Evolutionary conservation across 2,329 filamentous ascomycete genomes (phyloP), one percentile per base, ranked within the genome.

Genomic region (Penicillium frequentans): DNA sequence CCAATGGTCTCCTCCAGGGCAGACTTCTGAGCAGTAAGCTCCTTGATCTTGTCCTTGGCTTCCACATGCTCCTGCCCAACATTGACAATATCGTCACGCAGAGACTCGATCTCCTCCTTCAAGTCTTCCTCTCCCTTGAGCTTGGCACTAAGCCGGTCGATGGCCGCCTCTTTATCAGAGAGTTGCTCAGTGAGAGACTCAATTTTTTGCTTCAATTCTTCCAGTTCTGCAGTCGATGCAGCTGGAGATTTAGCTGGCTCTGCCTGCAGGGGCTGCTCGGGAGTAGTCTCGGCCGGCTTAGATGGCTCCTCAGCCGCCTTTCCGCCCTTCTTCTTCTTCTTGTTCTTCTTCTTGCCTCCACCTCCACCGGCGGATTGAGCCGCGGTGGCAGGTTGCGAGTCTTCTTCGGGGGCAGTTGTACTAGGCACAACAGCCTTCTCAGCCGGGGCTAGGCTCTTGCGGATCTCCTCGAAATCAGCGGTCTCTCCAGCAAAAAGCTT

Each of bases 51-150:
- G 64, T 95, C 87, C 74, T 92, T 93, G 14, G 90, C 88, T 64
- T 90, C 87, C 11, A 96, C 91, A 66, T 93, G 89, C 58, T 96
- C 90, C 64, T 92, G 86, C 10, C 92, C 92, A 60, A 96, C 86
- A 49, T 86, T 82, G 44, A 93, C 77, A 8, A 98, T 78, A 62
- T 93, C 90, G 55, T 96, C 91, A 50, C 89, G 86, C 58, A 98
- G 78, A 3, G 85, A 87, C 66, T 96, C 91, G 57, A 97, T 90
- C 75, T 98, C 93, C 67, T 96, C 93, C 26, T 85, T 83, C 44
- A 96, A 79, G 21, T 88, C 88, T 53, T 93, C 90, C 67, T 87
- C 84, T 55, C 95, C 90, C 16, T 87, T 90, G 68, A 90, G 80
- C 71, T 89, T 88, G 55, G 84, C 83, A 26, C 84, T 84, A 5